Evolutionary conservation across 2,329 filamentous ascomycete species (phyloP).

Genomic region (Chrysoporthe austroafricana): DNA sequence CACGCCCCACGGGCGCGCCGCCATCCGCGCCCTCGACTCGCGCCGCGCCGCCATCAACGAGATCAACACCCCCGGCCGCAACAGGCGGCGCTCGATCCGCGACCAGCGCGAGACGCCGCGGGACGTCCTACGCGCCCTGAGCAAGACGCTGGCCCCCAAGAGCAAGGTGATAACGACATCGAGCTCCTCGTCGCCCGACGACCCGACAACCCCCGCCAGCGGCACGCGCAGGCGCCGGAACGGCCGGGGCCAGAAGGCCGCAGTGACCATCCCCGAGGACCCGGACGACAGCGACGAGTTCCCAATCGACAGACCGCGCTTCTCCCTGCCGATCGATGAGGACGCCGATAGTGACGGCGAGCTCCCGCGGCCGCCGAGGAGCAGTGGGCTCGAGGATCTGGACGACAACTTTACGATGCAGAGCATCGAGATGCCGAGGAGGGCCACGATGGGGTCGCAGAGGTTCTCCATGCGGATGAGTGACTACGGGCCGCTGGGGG

Average conservation of each 20-base stretch:
- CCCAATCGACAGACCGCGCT: constrained; percentile 53
- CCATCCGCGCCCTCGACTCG: constrained; percentile 60
- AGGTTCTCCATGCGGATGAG: constrained; percentile 58
- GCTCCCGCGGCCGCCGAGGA: constrained; percentile 56
- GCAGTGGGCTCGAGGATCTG: constrained; percentile 57
- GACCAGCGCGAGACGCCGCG: constrained; percentile 60
- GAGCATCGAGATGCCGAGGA: constrained; percentile 63
- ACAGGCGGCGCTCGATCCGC: constrained; percentile 60
- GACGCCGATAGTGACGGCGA: constrained; percentile 55
- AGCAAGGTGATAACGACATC: constrained; percentile 49
- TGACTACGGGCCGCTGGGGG: constrained; percentile 47
- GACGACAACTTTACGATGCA: constrained; percentile 59
- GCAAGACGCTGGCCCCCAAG: constrained; percentile 55
- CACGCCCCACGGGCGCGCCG: constrained; percentile 66
- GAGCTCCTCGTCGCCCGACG: constrained; percentile 46
- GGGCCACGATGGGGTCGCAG: constrained; percentile 43
- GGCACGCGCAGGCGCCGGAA: constrained; percentile 31
- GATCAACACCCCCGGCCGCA: constrained; percentile 63
- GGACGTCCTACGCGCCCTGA: constrained; percentile 57
- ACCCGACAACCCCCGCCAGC: constrained; percentile 24
- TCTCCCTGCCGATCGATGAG: constrained; percentile 58
- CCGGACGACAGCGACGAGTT: constrained; percentile 57
- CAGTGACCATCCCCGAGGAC: constrained; percentile 38
- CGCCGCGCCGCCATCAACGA: constrained; percentile 63
- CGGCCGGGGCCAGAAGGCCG: constrained; percentile 29